Evolutionary conservation across 192 early-diverging fungal genomes (phyloP).

Genomic region (Linnemannia zychae): DNA sequence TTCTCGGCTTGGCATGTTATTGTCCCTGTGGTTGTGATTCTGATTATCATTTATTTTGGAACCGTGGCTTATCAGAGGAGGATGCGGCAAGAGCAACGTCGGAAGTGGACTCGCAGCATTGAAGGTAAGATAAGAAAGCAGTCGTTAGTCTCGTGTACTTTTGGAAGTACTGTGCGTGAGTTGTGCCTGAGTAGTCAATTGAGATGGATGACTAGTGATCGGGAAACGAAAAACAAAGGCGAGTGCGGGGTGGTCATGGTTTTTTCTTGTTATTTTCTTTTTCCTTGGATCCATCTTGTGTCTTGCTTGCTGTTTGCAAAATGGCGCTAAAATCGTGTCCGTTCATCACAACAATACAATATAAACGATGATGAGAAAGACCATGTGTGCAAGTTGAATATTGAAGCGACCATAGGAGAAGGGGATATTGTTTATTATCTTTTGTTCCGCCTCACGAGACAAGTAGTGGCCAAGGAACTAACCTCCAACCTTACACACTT

Average conservation of each 20-base stretch:
- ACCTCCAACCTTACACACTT: too few species aligned
- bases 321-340: not conserved
- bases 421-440: not conserved
- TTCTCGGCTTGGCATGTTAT: slow-evolving; percentile 45
- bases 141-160: not conserved
- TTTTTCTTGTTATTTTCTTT: not conserved
- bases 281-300: not conserved
- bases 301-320: not conserved
- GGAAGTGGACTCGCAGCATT: slow-evolving; percentile 37
- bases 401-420: not conserved
- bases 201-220: too few species aligned
- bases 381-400: not conserved
- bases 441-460: slow-evolving; percentile 7
- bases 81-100: slow-evolving; percentile 26
- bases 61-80: slow-evolving; percentile 35
- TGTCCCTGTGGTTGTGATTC: slow-evolving; percentile 22
- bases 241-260: not conserved
- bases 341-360: not conserved
- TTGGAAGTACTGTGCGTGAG: not conserved
- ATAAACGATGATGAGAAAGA: not conserved
- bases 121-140: slow-evolving; percentile 47
- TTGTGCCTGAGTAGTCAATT: not conserved
- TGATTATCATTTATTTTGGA: slow-evolving; percentile 36
- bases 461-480: not conserved
- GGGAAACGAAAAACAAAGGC: not conserved